Percentiles rank a stretch among this genome's conserved stretches.
These are phyloP conservation scores for Botryotinia convoluta DNA, from an alignment of 2,329 filamentous ascomycete species.

Conservation along the genomic window DNA sequence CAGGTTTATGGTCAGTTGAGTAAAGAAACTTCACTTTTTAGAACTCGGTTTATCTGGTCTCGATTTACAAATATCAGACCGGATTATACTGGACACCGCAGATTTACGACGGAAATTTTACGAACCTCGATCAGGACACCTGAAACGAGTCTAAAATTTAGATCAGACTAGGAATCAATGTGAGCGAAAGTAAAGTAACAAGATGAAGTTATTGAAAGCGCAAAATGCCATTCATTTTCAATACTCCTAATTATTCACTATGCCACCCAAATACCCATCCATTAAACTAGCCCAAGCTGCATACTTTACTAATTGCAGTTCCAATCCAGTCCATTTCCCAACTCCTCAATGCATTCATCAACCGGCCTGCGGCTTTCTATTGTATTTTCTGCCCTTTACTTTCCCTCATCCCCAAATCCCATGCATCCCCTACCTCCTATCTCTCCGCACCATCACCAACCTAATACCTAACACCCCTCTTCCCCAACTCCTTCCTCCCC, in stretches of 20 bases:
- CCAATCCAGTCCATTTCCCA: neutral
- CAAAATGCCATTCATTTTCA: neutral
- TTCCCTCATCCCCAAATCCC: no score
- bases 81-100: no score
- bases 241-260: neutral
- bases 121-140: no score
- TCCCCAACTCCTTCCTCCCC: constrained; percentile 68
- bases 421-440: no score
- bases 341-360: neutral
- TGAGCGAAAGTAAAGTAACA: neutral
- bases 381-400: neutral
- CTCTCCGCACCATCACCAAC: no score
- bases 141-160: no score
- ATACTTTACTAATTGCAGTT: neutral
- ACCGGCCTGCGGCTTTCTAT: neutral
- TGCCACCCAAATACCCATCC: neutral
- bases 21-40: no score
- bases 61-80: no score
- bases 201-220: neutral
- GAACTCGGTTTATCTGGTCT: no score
- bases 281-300: neutral
- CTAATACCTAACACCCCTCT: constrained; percentile 58
- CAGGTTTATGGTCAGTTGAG: no score
- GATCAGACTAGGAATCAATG: no score
- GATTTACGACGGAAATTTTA: no score